Evolutionary conservation across 192 early-diverging fungal genomes (phyloP).

Genomic region (Coemansia sp.): DNA sequence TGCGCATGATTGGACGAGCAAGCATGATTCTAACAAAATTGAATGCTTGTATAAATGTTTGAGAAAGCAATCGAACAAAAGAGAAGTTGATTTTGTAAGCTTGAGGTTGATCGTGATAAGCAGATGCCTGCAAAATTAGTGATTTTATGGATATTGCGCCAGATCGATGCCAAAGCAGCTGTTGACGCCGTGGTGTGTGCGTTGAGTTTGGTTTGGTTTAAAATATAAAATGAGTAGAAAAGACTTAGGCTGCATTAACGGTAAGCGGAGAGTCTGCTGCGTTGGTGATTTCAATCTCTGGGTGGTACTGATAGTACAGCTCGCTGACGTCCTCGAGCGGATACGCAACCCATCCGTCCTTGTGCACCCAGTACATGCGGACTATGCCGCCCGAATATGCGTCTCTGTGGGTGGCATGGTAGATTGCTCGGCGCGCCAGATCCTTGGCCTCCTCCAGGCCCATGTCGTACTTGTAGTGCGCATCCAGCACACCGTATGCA

Average conservation of each 20-base stretch:
- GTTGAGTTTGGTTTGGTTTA: not conserved
- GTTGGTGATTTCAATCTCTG: constrained; percentile 41
- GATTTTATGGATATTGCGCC: not conserved
- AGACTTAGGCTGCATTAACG: constrained; percentile 4
- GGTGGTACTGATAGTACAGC: constrained; percentile 74
- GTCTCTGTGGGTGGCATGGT: constrained; percentile 95
- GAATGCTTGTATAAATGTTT: not conserved
- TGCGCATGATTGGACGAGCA: not conserved
- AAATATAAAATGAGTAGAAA: not conserved
- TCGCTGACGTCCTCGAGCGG: constrained; percentile 81
- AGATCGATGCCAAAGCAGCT: not conserved
- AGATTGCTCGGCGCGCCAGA: constrained; percentile 86
- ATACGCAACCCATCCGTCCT: constrained; percentile 86
- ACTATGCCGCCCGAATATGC: constrained; percentile 87
- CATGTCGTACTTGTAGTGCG: constrained; percentile 82
- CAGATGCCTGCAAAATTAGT: too few relatives aligned
- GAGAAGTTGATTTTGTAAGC: not conserved
- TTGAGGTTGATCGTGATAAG: too few relatives aligned
- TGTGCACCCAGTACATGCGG: constrained; percentile 90
- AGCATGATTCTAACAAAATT: not conserved
- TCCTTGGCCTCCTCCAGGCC: constrained; percentile 84
- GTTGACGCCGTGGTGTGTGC: not conserved
- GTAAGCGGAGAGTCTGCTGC: constrained; percentile 38
- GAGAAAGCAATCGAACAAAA: not conserved
- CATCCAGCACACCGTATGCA: constrained; percentile 97